phyloP scores from a whole-genome alignment of 139 green algal species.

The Eudorina sp. region DNA sequence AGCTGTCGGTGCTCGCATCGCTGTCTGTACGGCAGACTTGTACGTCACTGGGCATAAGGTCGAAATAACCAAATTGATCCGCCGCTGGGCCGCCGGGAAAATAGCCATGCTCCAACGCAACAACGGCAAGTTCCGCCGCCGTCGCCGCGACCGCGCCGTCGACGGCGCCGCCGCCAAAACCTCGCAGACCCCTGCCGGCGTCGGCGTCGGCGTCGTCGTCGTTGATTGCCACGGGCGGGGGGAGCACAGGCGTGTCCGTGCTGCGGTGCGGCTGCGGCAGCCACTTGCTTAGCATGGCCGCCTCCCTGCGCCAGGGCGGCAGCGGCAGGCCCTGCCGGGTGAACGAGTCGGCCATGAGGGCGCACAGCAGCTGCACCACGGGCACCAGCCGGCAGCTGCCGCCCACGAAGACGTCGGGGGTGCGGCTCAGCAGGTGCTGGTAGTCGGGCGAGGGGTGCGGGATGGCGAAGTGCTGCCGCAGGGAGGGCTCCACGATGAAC shows the following conservation, averaged over 20 bases:
- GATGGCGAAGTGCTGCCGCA: conserved; percentile 61
- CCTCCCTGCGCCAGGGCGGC: conserved; percentile 52
- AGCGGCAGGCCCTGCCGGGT: conserved; percentile 37
- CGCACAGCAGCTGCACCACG: conserved; percentile 44
- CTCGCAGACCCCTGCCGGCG: no score
- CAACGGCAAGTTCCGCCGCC: background rate
- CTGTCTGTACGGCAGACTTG: background rate
- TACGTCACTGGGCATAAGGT: background rate
- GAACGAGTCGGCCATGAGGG: conserved; percentile 59
- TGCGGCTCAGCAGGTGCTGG: conserved; percentile 19
- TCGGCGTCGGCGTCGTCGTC: background rate
- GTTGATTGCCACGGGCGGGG: background rate
- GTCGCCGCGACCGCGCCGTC: no score
- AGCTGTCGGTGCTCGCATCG: background rate
- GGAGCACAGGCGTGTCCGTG: background rate
- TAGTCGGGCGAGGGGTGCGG: conserved; percentile 56
- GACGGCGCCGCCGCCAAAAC: no score
- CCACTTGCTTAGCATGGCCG: conserved; percentile 60
- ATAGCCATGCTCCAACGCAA: no score
- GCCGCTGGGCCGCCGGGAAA: no score
- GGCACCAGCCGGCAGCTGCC: conserved; percentile 30
- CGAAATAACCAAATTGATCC: no score
- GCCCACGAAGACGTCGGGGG: conserved; percentile 55
- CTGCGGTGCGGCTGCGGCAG: conserved; percentile 16
- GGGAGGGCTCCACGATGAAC: conserved; percentile 53